phyloP scores from a whole-genome alignment of 306 rosid species.

The Corylus avellana region DNA sequence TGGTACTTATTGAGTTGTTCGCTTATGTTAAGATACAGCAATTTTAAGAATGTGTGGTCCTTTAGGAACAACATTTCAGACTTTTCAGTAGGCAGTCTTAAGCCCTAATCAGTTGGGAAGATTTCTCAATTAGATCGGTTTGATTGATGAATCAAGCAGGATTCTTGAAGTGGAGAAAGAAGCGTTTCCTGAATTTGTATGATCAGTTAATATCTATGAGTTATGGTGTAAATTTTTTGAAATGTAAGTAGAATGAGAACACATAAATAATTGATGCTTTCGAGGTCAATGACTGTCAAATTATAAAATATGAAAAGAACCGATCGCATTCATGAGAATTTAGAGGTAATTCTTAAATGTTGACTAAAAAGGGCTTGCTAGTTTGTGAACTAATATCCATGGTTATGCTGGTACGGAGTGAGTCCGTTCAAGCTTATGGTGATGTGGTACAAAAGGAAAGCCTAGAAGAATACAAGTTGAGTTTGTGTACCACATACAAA shows the following conservation, averaged over 20 bases:
- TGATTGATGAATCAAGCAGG: neutral
- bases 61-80: neutral
- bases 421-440: neutral
- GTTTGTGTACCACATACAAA: neutral
- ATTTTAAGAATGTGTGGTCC: neutral
- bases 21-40: neutral
- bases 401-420: neutral
- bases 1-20: neutral
- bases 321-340: neutral
- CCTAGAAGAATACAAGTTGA: neutral
- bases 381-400: constrained; percentile 10
- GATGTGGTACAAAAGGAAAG: neutral
- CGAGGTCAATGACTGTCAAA: neutral
- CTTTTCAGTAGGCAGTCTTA: neutral
- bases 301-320: neutral
- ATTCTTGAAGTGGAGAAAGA: neutral
- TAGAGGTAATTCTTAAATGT: neutral
- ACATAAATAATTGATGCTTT: neutral
- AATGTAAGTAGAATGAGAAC: neutral
- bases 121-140: neutral
- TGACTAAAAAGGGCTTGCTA: neutral
- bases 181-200: neutral
- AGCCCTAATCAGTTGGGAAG: neutral
- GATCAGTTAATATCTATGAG: neutral
- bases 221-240: neutral